Evolutionary conservation across 176 grass and related monocot genomes (phyloP).

Genomic region (Musa beccarii): DNA sequence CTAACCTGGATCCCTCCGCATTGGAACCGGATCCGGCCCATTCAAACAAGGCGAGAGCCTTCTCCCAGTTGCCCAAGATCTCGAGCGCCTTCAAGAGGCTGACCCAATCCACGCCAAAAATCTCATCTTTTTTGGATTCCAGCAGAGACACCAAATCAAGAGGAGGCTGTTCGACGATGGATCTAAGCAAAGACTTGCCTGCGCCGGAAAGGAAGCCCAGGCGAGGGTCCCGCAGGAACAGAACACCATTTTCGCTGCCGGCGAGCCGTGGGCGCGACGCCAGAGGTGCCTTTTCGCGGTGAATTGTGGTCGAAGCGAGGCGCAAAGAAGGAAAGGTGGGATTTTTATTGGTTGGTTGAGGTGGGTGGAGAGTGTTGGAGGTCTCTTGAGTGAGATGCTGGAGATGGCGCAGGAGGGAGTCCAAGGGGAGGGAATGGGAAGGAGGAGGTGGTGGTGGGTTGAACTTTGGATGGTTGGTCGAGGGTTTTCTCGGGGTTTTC

Average conservation of each 20-base stretch:
- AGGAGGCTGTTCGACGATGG: conserved; percentile 4
- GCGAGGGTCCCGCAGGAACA: conserved; percentile 27
- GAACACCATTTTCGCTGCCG: conserved; percentile 27
- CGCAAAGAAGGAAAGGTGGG: conserved; percentile 23
- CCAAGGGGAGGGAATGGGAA: conserved; percentile 41
- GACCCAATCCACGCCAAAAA: conserved; percentile 22
- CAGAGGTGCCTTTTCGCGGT: conserved; percentile 7
- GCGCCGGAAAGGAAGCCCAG: conserved; percentile 22
- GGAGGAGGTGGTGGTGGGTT: conserved; percentile 29
- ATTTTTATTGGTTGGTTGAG: conserved; percentile 17
- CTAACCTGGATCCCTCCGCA: conserved; percentile 18
- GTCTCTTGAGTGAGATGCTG: conserved; percentile 24
- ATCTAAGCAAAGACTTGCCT: conserved; percentile 16
- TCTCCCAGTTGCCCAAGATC: conserved; percentile 51
- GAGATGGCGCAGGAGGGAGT: conserved; percentile 69
- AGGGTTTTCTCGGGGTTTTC: neutral
- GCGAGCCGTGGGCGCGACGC: conserved; percentile 22
- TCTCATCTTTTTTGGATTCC: conserved; percentile 11
- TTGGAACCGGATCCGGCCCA: conserved; percentile 37
- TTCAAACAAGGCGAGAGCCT: conserved; percentile 45
- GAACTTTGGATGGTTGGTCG: neutral
- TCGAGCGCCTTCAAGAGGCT: conserved; percentile 25
- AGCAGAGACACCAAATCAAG: conserved; percentile 1
- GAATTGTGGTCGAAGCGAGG: conserved; percentile 19
- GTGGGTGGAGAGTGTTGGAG: conserved; percentile 11